Evolutionary conservation across 2,329 filamentous ascomycete species (phyloP).

Genomic region (Cladosporium austrohemisphaericum): DNA sequence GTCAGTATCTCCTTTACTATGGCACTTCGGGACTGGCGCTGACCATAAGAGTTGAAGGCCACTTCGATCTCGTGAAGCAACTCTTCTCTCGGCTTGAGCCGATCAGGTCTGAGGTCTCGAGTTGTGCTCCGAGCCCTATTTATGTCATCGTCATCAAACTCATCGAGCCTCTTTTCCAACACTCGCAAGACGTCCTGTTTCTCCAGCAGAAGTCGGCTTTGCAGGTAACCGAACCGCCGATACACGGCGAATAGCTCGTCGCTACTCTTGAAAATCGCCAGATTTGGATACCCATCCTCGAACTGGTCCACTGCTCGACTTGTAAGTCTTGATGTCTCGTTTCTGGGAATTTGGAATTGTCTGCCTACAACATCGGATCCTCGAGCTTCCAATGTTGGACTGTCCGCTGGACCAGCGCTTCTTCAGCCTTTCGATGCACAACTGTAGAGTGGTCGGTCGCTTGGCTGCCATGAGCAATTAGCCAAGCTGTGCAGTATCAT

Average conservation of each 20-base stretch:
- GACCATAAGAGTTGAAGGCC: constrained; percentile 17
- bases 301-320: constrained; percentile 3
- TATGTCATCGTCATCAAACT: constrained; percentile 18
- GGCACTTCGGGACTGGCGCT: neutral
- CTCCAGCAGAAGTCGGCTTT: constrained; percentile 35
- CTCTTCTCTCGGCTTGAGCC: neutral
- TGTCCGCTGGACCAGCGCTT: no score
- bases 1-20: neutral
- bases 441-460: no score
- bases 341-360: no score
- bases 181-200: constrained; percentile 30
- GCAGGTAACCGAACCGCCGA: constrained; percentile 41
- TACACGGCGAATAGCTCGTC: constrained; percentile 43
- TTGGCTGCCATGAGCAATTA: no score
- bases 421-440: no score
- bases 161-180: constrained; percentile 28
- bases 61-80: constrained; percentile 14
- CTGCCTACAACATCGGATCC: no score
- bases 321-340: no score
- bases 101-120: neutral
- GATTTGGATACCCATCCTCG: constrained; percentile 35
- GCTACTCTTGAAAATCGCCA: constrained; percentile 40
- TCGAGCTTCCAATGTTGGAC: no score
- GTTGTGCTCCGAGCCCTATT: neutral
- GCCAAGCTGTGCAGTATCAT: no score